Evolutionary conservation across 2,329 filamentous ascomycete genomes (phyloP).

Genomic region (Ilyonectria destructans): DNA sequence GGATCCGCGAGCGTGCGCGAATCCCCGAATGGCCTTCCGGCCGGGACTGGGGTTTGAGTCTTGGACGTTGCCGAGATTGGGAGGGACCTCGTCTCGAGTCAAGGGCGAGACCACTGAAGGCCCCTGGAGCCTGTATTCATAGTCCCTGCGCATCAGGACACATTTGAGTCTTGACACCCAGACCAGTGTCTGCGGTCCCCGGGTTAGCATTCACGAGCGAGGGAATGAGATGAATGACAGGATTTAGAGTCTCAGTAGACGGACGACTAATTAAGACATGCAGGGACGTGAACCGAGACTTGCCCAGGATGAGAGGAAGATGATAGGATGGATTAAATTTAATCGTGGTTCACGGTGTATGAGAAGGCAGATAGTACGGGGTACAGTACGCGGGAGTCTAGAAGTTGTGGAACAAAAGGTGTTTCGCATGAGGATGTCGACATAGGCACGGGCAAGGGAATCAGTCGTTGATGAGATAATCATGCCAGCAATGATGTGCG

Average conservation of each 20-base stretch:
- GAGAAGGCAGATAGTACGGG: conserved; percentile 6
- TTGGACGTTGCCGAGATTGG: conserved; percentile 29
- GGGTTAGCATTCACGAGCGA: neutral
- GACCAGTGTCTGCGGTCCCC: neutral
- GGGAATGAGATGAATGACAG: neutral
- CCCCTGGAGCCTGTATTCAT: conserved; percentile 2
- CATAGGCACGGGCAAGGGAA: neutral
- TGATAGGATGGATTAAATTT: neutral
- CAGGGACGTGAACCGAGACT: conserved; percentile 22
- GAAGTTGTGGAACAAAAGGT: conserved; percentile 15
- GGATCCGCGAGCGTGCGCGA: conserved; percentile 12
- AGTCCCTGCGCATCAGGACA: neutral
- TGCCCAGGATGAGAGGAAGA: neutral
- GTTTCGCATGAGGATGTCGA: conserved; percentile 17
- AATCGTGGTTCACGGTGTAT: conserved; percentile 1
- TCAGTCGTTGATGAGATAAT: conserved; percentile 1
- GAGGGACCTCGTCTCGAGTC: neutral
- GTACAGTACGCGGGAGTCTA: conserved; percentile 1
- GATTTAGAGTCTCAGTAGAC: neutral
- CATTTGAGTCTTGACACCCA: neutral
- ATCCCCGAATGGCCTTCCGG: conserved; percentile 10
- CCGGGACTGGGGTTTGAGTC: conserved; percentile 25
- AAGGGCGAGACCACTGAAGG: conserved; percentile 1
- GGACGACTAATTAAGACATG: conserved; percentile 22
- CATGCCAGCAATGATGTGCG: conserved; percentile 10